Percentiles rank a stretch among this genome's conserved stretches.
These are phyloP conservation scores for Paramecium tetraurelia DNA, from an alignment of 73 alveolate species.

Conservation along the genomic window DNA sequence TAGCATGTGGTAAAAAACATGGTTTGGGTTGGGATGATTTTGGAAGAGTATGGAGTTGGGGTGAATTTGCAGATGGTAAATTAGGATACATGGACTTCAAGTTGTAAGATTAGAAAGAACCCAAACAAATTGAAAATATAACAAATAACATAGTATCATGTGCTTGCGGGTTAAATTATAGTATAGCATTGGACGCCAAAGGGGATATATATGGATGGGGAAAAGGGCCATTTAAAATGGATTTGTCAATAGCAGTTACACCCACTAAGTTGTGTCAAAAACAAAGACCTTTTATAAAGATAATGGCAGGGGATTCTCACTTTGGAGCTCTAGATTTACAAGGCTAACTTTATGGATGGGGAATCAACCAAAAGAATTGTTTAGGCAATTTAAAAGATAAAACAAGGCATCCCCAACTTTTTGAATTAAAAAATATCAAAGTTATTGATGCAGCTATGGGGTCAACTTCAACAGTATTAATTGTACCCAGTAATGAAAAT, in stretches of 20 bases:
- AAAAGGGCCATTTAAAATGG: slow-evolving; percentile 12
- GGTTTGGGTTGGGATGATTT: background rate
- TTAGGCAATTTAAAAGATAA: background rate
- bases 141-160: background rate
- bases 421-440: background rate
- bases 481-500: background rate
- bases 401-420: background rate
- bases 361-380: background rate
- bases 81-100: slow-evolving; percentile 34
- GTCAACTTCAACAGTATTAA: background rate
- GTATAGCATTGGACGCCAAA: background rate
- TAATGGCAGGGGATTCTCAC: slow-evolving; percentile 15
- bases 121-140: background rate
- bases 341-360: slow-evolving; percentile 25
- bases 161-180: background rate
- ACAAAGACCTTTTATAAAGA: background rate
- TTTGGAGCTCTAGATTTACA: slow-evolving; percentile 8
- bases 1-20: background rate
- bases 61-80: slow-evolving; percentile 35
- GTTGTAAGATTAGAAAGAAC: background rate
- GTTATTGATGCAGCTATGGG: background rate
- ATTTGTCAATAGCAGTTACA: background rate
- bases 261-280: background rate
- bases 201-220: slow-evolving; percentile 46
- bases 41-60: slow-evolving; percentile 49